Percentiles rank a stretch among this genome's conserved stretches.
phyloP scores from a whole-genome alignment of 2,329 filamentous ascomycete species.

The Fusarium luffae region DNA sequence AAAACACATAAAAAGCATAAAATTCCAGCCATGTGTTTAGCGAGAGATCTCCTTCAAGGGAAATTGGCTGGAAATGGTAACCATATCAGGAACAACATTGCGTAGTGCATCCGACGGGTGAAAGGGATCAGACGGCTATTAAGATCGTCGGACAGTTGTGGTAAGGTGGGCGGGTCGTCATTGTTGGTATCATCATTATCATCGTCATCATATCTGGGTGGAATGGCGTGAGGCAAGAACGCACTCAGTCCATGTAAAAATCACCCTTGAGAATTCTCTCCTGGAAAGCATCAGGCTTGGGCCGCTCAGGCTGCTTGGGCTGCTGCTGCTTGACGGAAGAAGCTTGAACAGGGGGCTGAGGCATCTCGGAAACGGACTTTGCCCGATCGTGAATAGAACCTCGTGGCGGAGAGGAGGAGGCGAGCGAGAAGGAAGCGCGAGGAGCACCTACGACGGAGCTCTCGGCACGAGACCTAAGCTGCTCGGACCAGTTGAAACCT shows the following conservation, averaged over 20 bases:
- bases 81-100: constrained; percentile 25
- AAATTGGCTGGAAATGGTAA: constrained; percentile 23
- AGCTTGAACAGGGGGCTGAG: constrained; percentile 64
- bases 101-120: constrained; percentile 17
- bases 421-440: constrained; percentile 69
- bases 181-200: constrained; percentile 37
- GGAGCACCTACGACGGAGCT: constrained; percentile 72
- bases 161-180: constrained; percentile 20
- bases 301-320: constrained; percentile 56
- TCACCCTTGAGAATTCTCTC: constrained; percentile 98
- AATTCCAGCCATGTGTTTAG: constrained; percentile 28
- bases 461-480: constrained; percentile 90
- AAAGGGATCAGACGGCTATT: constrained; percentile 20
- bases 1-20: constrained; percentile 31
- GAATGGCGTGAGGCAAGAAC: constrained; percentile 6
- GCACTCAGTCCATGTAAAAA: constrained; percentile 90
- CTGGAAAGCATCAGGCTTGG: constrained; percentile 92
- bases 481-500: constrained; percentile 97
- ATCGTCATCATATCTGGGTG: constrained; percentile 37
- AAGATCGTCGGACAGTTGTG: constrained; percentile 21
- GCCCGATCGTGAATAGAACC: constrained; percentile 69
- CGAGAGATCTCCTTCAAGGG: constrained; percentile 32
- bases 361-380: constrained; percentile 76
- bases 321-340: constrained; percentile 53
- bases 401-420: constrained; percentile 55